Base-by-base conservation (phyloP, 2,329 filamentous ascomycete species). In the Neofusicoccum sp. region DNA sequence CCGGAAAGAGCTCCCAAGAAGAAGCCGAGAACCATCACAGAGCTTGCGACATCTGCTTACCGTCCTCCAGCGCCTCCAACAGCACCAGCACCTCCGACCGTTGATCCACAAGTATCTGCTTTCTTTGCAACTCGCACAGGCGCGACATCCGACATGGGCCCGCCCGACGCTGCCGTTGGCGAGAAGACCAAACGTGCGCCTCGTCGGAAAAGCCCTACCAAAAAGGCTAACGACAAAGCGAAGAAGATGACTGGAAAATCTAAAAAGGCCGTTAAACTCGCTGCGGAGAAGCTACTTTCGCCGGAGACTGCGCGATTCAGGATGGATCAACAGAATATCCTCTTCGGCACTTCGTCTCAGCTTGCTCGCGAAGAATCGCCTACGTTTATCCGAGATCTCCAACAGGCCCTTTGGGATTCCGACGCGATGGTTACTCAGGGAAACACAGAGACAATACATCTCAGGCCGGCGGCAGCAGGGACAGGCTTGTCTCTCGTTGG, bases 341-440 rank as follows among this genome's bases (percentile, higher is more conserved):
- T 76, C 1, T 77, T 77, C 54, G 75, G 75, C 14, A 77, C 74
- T 12, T 76, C 74, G 2, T 76, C 74, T 62, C 75, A 77, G 61
- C 66, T 77, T 28, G 73, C 69, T 14, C 65, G 70, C 1, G 73
- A 75, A 31, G 73, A 75, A 47, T 75, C 75, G 3, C 74, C 75
- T 1, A 67, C 67, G 2, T 68, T 69, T 28, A 64, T 76, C 12
- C 70, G 73, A 16, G 63, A 75, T 20, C 65, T 76, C 2, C 74
- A 75, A 33, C 62, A 66, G 31, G 74, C 73, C 0, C 64, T 76
- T 9, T 65, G 64, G 9, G 68, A 74, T 43, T 76, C 73, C 1
- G 73, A 76, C 44, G 58, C 26, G 12, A 16, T 54, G 41, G 30
- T 20, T 5, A 30, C 31, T 3, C 33, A 47, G 34, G 11, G 6